Base-by-base conservation (phyloP, 116 monocot genomes). In the Phalaenopsis hybrid region DNA sequence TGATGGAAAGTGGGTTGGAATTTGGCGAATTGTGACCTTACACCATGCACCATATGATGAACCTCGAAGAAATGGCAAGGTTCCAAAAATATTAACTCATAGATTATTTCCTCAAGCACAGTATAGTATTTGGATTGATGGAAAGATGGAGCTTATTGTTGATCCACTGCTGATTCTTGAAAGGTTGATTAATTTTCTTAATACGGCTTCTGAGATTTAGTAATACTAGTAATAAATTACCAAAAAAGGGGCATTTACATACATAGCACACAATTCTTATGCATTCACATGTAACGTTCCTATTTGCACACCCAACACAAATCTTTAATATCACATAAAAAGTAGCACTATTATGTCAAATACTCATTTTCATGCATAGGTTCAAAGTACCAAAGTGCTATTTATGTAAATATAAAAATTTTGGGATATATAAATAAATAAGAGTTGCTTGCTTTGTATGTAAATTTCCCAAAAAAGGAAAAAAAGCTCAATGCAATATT, bases 71-170 rank as follows among this genome's bases (percentile, higher is more conserved):
- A 99, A 99, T 82, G 98, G 98, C 13, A 99, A 99, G 80, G 90
- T 99, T 77, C 98, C 95, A 37, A 99, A 99, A 82, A 93, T 99
- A 79, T 79, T 99, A 79, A 91, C 95, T 23, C 98, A 99, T 44
- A 90, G 98, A 55, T 77, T 99, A 74, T 99, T 93, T 88, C 95
- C 98, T 69, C 89, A 93, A 89, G 98, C 95, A 45, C 88, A 82
- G 61, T 95, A 93, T 77, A 95, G 93, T 83, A 99, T 99, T 82
- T 99, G 98, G 98, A 95, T 99, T 86, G 98, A 99, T 89, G 98
- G 98, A 16, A 99, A 99, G 85, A 95, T 99, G 98, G 93, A 99
- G 82, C 92, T 99, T 49, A 85, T 95, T 67, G 92, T 95, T 81
- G 98, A 99, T 81, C 98, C 98, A 13, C 85, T 99, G 61, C 98